phyloP scores from a whole-genome alignment of 202 grass and related monocot species.

The Thinopyrum obtusiflorum region DNA sequence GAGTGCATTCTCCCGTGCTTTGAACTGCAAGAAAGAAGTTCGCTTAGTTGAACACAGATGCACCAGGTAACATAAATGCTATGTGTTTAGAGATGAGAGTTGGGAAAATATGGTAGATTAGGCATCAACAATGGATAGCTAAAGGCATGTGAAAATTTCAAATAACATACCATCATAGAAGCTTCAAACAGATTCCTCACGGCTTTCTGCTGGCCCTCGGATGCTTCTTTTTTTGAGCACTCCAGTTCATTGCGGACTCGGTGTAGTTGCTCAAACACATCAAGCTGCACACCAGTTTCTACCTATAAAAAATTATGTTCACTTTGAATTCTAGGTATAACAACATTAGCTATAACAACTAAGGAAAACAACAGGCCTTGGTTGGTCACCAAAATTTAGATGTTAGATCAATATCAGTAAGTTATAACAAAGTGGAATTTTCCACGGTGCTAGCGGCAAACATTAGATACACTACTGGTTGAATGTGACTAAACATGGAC shows the following conservation, averaged over 20 bases:
- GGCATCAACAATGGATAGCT: not conserved
- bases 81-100: not conserved
- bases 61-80: not conserved
- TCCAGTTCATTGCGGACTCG: slow-evolving; percentile 41
- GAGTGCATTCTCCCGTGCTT: slow-evolving; percentile 38
- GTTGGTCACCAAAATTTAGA: not conserved
- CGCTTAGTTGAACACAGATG: not conserved
- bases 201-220: slow-evolving; percentile 59
- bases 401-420: not conserved
- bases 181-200: slow-evolving; percentile 55
- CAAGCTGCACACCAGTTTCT: slow-evolving; percentile 35
- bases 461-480: not conserved
- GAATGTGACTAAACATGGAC: not conserved
- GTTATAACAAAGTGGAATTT: not conserved
- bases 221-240: slow-evolving; percentile 54
- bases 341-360: not conserved
- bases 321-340: slow-evolving; percentile 21
- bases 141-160: not conserved
- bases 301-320: slow-evolving; percentile 21
- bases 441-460: not conserved
- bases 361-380: not conserved
- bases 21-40: slow-evolving; percentile 39
- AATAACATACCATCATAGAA: slow-evolving; percentile 42
- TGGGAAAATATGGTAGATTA: not conserved
- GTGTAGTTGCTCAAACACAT: slow-evolving; percentile 41